These are phyloP conservation scores for Talaromyces liani DNA, from an alignment of 495 filamentous ascomycete genomes.

Conservation along the genomic window DNA sequence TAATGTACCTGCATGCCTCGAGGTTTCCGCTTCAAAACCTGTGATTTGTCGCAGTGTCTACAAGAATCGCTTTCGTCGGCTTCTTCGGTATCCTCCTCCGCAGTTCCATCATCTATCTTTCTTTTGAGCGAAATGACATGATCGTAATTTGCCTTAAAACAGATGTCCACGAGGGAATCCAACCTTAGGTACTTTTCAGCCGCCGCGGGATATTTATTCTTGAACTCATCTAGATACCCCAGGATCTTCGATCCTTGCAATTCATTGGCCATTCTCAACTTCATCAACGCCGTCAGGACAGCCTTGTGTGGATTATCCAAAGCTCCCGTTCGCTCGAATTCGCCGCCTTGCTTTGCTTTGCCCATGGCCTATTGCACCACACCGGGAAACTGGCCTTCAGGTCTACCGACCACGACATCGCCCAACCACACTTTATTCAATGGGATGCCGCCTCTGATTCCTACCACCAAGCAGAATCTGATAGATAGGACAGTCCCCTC, in stretches of 20 bases:
- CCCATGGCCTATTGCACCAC: conserved; percentile 16
- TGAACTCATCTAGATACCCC: conserved; percentile 15
- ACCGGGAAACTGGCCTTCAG: conserved; percentile 14
- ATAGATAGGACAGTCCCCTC: conserved; percentile 30
- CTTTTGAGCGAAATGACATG: not conserved
- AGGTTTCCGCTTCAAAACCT: not conserved
- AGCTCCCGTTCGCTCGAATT: conserved; percentile 11
- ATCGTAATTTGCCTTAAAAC: conserved; percentile 10
- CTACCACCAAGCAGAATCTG: conserved; percentile 39
- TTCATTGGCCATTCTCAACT: conserved; percentile 11
- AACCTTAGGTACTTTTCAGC: conserved; percentile 11
- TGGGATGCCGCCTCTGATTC: conserved; percentile 20
- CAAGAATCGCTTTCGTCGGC: not conserved
- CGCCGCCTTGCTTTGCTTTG: conserved; percentile 7
- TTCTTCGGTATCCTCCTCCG: not conserved
- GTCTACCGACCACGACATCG: conserved; percentile 31
- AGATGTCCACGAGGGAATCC: conserved; percentile 12
- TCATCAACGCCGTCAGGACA: conserved; percentile 15
- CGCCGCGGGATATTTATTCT: conserved; percentile 18
- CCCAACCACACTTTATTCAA: conserved; percentile 25
- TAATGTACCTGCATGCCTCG: conserved; percentile 14
- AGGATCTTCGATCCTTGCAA: conserved; percentile 13
- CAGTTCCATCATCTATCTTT: not conserved
- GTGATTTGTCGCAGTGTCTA: not conserved
- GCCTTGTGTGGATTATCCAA: conserved; percentile 14